Evolutionary conservation across 2,329 filamentous ascomycete genomes (phyloP), one percentile per base, ranked within the genome.

Genomic region (Aspergillus felis): DNA sequence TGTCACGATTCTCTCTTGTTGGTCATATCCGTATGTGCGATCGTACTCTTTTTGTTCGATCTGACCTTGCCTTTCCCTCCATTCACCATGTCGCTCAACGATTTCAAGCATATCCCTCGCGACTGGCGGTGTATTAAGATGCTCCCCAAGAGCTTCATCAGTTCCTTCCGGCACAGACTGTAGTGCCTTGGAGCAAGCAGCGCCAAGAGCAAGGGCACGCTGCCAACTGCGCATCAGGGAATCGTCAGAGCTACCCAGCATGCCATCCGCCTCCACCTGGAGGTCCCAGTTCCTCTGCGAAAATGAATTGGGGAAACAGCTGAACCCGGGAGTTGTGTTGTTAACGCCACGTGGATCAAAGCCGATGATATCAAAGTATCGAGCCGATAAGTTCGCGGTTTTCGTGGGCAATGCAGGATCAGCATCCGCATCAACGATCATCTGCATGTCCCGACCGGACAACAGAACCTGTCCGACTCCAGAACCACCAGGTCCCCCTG

Each of bases 261-360:
- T 68, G 3, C 73, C 72, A 28, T 74, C 72, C 1, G 71, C 69
- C 27, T 72, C 68, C 0, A 64, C 59, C 51, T 75, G 72, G 28
- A 74, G 50, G 32, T 72, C 67, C 67, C 74, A 76, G 17, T 67
- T 68, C 5, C 59, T 60, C 53, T 69, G 67, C 0, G 70, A 64
- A 6, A 64, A 64, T 0, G 65, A 49, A 51, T 69, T 61, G 0
- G 73, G 71, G 25, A 79, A 78, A 57, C 78, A 79, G 24, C 66
- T 71, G 14, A 79, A 68, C 0, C 69, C 68, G 0, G 73, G 74
- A 0, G 68, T 74, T 4, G 77, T 79, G 10, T 72, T 68, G 22
- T 76, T 76, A 2, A 78, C 74, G 0, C 76, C 77, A 0, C 78
- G 71, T 0, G 77, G 76, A 50, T 80, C 78, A 28, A 79, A 77